These are phyloP conservation scores for Ampelomyces quisqualis DNA, from an alignment of 2,329 filamentous ascomycete species.

Conservation along the genomic window DNA sequence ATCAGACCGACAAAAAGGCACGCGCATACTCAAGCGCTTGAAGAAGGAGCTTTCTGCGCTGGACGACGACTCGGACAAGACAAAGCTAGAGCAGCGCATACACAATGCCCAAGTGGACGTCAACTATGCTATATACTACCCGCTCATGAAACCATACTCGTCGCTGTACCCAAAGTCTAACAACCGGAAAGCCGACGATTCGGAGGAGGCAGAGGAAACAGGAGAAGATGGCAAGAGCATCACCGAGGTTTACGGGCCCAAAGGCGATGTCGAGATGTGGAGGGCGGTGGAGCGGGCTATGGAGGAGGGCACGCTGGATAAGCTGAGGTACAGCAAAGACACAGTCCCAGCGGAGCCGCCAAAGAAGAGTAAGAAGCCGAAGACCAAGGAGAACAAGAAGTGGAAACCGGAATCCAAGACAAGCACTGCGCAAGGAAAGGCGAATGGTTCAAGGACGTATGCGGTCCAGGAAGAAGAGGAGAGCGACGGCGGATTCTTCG, in stretches of 20 bases:
- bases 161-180: slow-evolving; percentile 52
- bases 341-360: slow-evolving; percentile 24
- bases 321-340: slow-evolving; percentile 56
- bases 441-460: not conserved
- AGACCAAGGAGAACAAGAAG: slow-evolving; percentile 17
- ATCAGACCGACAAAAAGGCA: slow-evolving; percentile 71
- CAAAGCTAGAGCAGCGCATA: slow-evolving; percentile 56
- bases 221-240: slow-evolving; percentile 30
- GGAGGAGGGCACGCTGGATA: slow-evolving; percentile 57
- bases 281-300: slow-evolving; percentile 64
- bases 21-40: slow-evolving; percentile 65
- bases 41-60: slow-evolving; percentile 57
- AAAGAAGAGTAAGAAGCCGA: slow-evolving; percentile 25
- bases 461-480: slow-evolving; percentile 29
- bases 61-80: slow-evolving; percentile 54
- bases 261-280: slow-evolving; percentile 66
- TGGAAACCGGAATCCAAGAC: slow-evolving; percentile 11
- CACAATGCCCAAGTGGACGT: slow-evolving; percentile 72
- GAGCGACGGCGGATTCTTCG: slow-evolving; percentile 45
- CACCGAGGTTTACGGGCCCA: slow-evolving; percentile 42
- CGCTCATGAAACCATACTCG: slow-evolving; percentile 69
- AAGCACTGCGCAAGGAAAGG: not conserved
- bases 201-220: slow-evolving; percentile 27
- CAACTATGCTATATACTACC: slow-evolving; percentile 72
- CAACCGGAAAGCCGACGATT: slow-evolving; percentile 18